Evolutionary conservation across 129 eudicot genomes (phyloP).

Genomic region (Sambucus nigra): DNA sequence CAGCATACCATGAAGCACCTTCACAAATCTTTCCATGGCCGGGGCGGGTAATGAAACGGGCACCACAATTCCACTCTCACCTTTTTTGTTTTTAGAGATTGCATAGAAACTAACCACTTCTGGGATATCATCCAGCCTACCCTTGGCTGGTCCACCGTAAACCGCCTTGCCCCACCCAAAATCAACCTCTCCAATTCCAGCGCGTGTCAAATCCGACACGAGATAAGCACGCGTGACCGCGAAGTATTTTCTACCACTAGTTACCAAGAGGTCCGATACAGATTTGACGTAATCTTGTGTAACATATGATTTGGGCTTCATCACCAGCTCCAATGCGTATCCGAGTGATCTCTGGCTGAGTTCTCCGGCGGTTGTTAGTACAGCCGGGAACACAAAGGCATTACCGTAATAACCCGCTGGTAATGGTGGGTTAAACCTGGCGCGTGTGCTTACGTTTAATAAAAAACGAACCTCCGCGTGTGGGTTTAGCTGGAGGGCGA

Average conservation of each 20-base stretch:
- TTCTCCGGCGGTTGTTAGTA: slow-evolving; percentile 7
- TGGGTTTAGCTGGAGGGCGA: too few relatives aligned
- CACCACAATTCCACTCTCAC: too few relatives aligned
- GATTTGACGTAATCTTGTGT: too few relatives aligned
- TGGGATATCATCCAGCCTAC: slow-evolving; percentile 12
- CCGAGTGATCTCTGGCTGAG: slow-evolving; percentile 6
- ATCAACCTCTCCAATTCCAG: slow-evolving; percentile 16
- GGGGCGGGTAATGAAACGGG: too few relatives aligned
- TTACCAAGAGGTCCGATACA: too few relatives aligned
- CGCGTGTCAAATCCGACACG: slow-evolving; percentile 16
- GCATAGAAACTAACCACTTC: too few relatives aligned
- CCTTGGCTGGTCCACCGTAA: slow-evolving; percentile 28
- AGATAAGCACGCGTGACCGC: slow-evolving; percentile 14
- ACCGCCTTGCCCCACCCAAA: slow-evolving; percentile 62
- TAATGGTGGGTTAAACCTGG: not conserved
- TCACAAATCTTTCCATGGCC: slow-evolving; percentile 3
- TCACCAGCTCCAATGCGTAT: not conserved
- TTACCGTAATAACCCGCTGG: too few relatives aligned
- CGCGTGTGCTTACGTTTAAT: slow-evolving; percentile 13
- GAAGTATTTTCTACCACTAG: not conserved
- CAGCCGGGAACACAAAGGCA: too few relatives aligned
- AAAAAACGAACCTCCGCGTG: too few relatives aligned
- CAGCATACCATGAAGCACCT: not conserved
- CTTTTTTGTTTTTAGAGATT: too few relatives aligned
- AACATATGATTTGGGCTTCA: too few relatives aligned